These are phyloP conservation scores for Xenosphaeropsis pyriputrescens DNA, from an alignment of 2,329 filamentous ascomycete genomes.

Conservation along the genomic window DNA sequence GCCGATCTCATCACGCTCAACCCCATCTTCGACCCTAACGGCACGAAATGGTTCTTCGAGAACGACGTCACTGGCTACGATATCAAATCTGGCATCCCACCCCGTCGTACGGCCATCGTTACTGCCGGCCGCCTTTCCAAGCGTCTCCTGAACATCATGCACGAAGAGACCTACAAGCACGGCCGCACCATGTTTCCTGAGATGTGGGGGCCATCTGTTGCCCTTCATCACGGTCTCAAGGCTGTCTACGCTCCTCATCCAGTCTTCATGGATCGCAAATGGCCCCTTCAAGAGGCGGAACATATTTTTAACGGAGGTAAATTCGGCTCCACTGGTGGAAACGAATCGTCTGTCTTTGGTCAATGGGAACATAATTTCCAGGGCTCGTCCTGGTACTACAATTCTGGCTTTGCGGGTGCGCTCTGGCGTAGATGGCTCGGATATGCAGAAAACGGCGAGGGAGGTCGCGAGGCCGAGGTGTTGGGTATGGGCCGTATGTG, in stretches of 20 bases:
- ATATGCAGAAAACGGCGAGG: constrained; percentile 34
- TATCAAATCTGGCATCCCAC: constrained; percentile 33
- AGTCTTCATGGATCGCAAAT: constrained; percentile 63
- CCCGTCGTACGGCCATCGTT: constrained; percentile 57
- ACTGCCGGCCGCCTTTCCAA: constrained; percentile 55
- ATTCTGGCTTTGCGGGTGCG: constrained; percentile 61
- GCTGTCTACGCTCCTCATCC: constrained; percentile 71
- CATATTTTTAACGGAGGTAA: constrained; percentile 65
- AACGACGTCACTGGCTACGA: constrained; percentile 57
- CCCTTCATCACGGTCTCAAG: constrained; percentile 64
- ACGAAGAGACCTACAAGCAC: constrained; percentile 53
- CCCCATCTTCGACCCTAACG: constrained; percentile 57
- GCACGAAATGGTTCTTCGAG: constrained; percentile 59
- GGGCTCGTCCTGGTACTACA: constrained; percentile 76
- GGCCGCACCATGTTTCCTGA: constrained; percentile 65
- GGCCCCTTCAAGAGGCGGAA: constrained; percentile 57
- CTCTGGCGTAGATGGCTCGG: constrained; percentile 69
- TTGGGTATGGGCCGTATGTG: constrained; percentile 53
- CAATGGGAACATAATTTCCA: constrained; percentile 69
- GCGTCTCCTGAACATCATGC: constrained; percentile 55
- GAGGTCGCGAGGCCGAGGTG: constrained; percentile 28
- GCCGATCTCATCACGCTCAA: constrained; percentile 68
- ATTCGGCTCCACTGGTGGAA: constrained; percentile 48
- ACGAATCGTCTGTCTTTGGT: constrained; percentile 52
- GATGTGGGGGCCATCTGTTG: constrained; percentile 61